Evolutionary conservation across 202 grass and related monocot species (phyloP).

Genomic region (Panicum virgatum): DNA sequence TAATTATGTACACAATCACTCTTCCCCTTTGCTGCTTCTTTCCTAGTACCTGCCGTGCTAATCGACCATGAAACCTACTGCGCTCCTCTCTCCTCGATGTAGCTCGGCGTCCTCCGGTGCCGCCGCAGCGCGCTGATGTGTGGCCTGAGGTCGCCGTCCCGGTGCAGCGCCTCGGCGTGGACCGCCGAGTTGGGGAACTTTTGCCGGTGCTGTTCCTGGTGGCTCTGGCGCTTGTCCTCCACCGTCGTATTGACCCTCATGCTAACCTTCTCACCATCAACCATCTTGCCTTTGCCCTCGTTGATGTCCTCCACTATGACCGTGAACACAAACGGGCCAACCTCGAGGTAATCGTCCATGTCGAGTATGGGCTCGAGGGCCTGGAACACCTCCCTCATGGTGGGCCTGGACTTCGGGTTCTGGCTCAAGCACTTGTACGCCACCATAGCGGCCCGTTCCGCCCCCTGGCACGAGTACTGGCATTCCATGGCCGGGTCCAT

Average conservation of each 20-base stretch:
- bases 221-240: conserved; percentile 47
- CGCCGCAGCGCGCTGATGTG: conserved; percentile 34
- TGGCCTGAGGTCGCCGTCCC: not conserved
- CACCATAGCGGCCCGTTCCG: conserved; percentile 37
- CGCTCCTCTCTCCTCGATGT: conserved; percentile 46
- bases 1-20: conserved; percentile 25
- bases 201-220: conserved; percentile 48
- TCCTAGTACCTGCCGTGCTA: not conserved
- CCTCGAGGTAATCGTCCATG: conserved; percentile 58
- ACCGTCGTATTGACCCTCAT: conserved; percentile 17
- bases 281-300: not conserved
- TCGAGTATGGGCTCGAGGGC: conserved; percentile 47
- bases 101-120: conserved; percentile 43
- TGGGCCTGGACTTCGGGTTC: conserved; percentile 47
- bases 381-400: conserved; percentile 48
- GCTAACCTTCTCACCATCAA: conserved; percentile 7
- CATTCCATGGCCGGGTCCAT: conserved; percentile 49
- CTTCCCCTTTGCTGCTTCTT: not conserved
- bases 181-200: conserved; percentile 62
- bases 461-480: conserved; percentile 37
- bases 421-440: conserved; percentile 59
- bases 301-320: conserved; percentile 31
- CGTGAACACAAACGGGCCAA: conserved; percentile 61
- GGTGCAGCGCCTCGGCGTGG: conserved; percentile 40
- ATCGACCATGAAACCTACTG: conserved; percentile 17